Evolutionary conservation across 441 rosid genomes (phyloP), one percentile per base, ranked within the genome.

Genomic region (Bruguiera hainesii): DNA sequence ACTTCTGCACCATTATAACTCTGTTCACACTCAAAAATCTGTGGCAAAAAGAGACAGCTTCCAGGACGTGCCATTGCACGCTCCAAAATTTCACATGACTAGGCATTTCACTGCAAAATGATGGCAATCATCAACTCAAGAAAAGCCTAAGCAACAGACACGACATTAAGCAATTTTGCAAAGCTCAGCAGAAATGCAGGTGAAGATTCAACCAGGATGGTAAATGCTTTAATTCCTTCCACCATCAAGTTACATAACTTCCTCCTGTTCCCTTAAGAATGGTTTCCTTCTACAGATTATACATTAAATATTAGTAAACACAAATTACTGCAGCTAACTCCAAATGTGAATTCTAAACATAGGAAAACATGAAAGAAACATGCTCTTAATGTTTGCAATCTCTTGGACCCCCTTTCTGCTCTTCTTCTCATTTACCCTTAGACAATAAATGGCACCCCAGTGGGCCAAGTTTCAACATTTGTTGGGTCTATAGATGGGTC

Each of bases 101-200:
- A 63, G 26, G 73, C 78, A 71, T 70, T 71, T 52, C 77, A 71
- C 87, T 83, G 87, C 78, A 75, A 70, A 63, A 69, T 23, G 71
- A 68, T 21, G 11, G 31, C 39, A 68, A 66, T 49, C 15, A 19
- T 65, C 30, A 25, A 16, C 30, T 10, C 18, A 55, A 29, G 46
- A 46, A 63, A 3, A 46, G 33, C 57, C 28, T 5, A 20, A 39
- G 37, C 39, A 53, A 57, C 5, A 52, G 28, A 1, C 50, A 6
- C 8, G 15, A 56, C 10, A 29, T n/a, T 23, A 60, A 39, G 30
- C 37, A 16, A 30, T n/a, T 48, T 33, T 13, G 18, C 10, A 8
- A 10, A n/a, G 25, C 25, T 39, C 25, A 11, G 52, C 49, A 42
- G 19, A 7, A 13, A 42, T 62, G 52, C 53, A 26, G 55, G 8